A percentile compares a stretch with the other conserved stretches of the same genome.
These are phyloP conservation scores for Claviceps digitariae DNA, from an alignment of 2,329 filamentous ascomycete species.

Conservation along the genomic window DNA sequence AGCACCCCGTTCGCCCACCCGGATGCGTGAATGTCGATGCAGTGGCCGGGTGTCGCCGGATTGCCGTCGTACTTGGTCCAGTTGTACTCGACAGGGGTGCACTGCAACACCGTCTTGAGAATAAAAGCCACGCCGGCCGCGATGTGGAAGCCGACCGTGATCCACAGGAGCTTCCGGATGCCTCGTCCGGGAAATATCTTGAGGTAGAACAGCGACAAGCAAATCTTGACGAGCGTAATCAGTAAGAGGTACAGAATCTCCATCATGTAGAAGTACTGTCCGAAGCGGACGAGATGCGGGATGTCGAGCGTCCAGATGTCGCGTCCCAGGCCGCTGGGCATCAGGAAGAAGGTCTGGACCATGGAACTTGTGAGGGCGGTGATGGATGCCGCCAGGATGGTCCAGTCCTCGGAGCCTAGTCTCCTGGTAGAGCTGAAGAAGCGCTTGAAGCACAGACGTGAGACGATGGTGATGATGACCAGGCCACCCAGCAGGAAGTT, in stretches of 20 bases:
- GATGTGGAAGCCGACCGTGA: slow-evolving; percentile 21
- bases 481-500: slow-evolving; percentile 17
- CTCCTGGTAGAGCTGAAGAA: slow-evolving; percentile 16
- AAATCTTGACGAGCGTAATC: slow-evolving; percentile 29
- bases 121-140: slow-evolving; percentile 24
- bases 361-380: slow-evolving; percentile 12
- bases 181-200: slow-evolving; percentile 28
- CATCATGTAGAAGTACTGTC: slow-evolving; percentile 23
- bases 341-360: slow-evolving; percentile 13
- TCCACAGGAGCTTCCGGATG: slow-evolving; percentile 23
- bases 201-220: slow-evolving; percentile 35
- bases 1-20: slow-evolving; percentile 33
- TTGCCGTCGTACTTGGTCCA: slow-evolving; percentile 29
- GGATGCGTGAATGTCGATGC: slow-evolving; percentile 29
- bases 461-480: slow-evolving; percentile 19
- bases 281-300: slow-evolving; percentile 24
- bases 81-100: slow-evolving; percentile 29
- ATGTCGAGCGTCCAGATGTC: slow-evolving; percentile 30
- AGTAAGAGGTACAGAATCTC: slow-evolving; percentile 27
- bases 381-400: slow-evolving; percentile 12
- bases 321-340: slow-evolving; percentile 24
- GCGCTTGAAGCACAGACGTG: slow-evolving; percentile 17
- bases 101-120: slow-evolving; percentile 28
- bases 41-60: slow-evolving; percentile 27
- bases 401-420: slow-evolving; percentile 20